Conservation (phyloP, 83 land plant genomes). For the Thuja plicata region DNA sequence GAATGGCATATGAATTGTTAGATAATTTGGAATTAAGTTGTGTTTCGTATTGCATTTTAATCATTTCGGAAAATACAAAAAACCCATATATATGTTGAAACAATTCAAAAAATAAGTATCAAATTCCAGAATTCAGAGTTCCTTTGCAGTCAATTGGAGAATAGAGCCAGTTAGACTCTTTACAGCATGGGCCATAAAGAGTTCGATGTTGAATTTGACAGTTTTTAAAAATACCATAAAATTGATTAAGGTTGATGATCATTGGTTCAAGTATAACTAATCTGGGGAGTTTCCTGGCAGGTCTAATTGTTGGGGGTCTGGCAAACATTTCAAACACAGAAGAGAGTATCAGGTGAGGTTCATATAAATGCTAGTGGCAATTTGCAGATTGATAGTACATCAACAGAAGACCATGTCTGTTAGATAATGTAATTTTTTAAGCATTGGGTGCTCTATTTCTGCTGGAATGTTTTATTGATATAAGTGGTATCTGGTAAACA, state of each 20-base stretch:
- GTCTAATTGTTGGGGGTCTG: constrained; percentile 84
- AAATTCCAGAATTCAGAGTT: no score
- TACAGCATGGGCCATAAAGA: neutral
- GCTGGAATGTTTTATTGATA: neutral
- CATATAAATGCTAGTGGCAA: neutral
- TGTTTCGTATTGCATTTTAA: no score
- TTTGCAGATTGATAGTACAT: neutral
- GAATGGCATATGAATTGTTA: no score
- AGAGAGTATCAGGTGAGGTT: constrained; percentile 72
- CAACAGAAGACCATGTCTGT: neutral
- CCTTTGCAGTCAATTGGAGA: no score
- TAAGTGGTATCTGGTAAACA: neutral
- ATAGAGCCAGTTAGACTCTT: no score
- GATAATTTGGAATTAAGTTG: no score
- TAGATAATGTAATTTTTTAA: neutral
- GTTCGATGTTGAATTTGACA: neutral
- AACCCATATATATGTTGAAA: no score
- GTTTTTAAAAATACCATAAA: neutral
- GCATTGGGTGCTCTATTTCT: neutral
- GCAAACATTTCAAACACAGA: constrained; percentile 92
- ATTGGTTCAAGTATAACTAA: neutral
- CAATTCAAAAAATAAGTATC: no score
- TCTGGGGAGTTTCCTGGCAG: constrained; percentile 36
- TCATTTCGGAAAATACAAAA: no score
- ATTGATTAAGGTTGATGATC: neutral